These are phyloP conservation scores for Lipomyces spencermartinsiae DNA, from an alignment of 805 yeast species.

Conservation along the genomic window DNA sequence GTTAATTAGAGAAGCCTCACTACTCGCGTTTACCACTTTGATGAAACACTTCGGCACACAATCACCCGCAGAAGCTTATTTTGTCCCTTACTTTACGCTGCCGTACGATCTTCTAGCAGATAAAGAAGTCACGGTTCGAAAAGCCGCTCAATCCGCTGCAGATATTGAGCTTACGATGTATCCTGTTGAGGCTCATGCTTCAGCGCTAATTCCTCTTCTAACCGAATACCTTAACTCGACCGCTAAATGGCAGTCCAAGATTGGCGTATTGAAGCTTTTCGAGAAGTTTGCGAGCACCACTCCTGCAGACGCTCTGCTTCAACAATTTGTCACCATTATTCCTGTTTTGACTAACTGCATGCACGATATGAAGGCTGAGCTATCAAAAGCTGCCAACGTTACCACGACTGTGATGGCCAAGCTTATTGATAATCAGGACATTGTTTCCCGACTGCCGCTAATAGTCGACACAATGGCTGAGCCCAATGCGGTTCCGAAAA, in stretches of 20 bases:
- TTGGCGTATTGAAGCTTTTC: slow-evolving; percentile 60
- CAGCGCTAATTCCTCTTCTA: slow-evolving; percentile 68
- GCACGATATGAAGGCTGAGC: slow-evolving; percentile 95
- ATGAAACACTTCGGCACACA: slow-evolving; percentile 66
- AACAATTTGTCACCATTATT: slow-evolving; percentile 75
- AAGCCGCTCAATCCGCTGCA: slow-evolving; percentile 82
- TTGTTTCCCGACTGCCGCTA: slow-evolving; percentile 80
- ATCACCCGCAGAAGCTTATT: slow-evolving; percentile 55
- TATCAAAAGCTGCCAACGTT: slow-evolving; percentile 81
- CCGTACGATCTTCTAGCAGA: slow-evolving; percentile 80
- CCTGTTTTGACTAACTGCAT: slow-evolving; percentile 89
- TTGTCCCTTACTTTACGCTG: slow-evolving; percentile 65
- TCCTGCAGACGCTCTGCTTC: slow-evolving; percentile 84
- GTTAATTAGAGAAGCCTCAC: slow-evolving; percentile 76
- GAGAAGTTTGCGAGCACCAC: slow-evolving; percentile 79
- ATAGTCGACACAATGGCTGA: slow-evolving; percentile 89
- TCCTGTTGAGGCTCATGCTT: slow-evolving; percentile 78
- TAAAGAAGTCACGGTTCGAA: slow-evolving; percentile 82
- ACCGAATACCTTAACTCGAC: slow-evolving; percentile 72
- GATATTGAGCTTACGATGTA: slow-evolving; percentile 72
- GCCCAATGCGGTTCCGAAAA: slow-evolving; percentile 85
- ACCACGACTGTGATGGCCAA: slow-evolving; percentile 74
- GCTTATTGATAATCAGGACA: slow-evolving; percentile 89
- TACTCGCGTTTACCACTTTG: slow-evolving; percentile 63
- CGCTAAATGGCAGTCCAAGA: slow-evolving; percentile 92